Evolutionary conservation across 1,139 yeast genomes (phyloP).

Genomic region (Sugiyamaella xylanicola): DNA sequence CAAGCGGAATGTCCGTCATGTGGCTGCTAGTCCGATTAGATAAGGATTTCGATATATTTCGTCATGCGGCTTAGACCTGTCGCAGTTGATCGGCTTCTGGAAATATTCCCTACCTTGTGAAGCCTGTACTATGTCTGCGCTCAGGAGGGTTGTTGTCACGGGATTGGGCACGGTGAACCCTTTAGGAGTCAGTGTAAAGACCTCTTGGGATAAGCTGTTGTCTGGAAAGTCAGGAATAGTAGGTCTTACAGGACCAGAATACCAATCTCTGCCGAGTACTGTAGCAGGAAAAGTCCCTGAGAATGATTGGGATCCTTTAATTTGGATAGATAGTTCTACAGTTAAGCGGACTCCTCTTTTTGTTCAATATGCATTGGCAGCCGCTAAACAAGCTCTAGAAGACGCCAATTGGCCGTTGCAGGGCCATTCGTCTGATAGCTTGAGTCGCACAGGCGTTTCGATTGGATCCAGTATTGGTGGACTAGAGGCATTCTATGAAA

Average conservation of each 20-base stretch:
- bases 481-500: conserved; percentile 69
- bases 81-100: too few relatives aligned
- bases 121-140: conserved; percentile 7
- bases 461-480: conserved; percentile 96
- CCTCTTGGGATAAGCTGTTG: conserved; percentile 43
- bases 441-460: conserved; percentile 63
- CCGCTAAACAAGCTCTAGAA: conserved; percentile 72
- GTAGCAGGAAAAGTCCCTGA: conserved; percentile 77
- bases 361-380: conserved; percentile 77
- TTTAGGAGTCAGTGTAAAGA: conserved; percentile 65
- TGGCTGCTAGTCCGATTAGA: too few relatives aligned
- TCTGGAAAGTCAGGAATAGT: conserved; percentile 43
- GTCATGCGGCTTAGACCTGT: too few relatives aligned
- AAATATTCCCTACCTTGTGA: too few relatives aligned
- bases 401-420: conserved; percentile 62
- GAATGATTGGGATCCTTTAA: conserved; percentile 42
- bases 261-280: conserved; percentile 66
- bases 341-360: conserved; percentile 66
- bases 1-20: too few relatives aligned
- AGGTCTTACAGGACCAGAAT: conserved; percentile 52
- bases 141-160: conserved; percentile 77
- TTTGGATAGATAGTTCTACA: conserved; percentile 41
- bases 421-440: conserved; percentile 33
- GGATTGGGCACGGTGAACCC: conserved; percentile 90
- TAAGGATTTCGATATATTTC: too few relatives aligned